Percentiles rank a stretch among this genome's conserved stretches.
phyloP scores from a whole-genome alignment of 2,329 filamentous ascomycete species.

The Grosmannia huntii region DNA sequence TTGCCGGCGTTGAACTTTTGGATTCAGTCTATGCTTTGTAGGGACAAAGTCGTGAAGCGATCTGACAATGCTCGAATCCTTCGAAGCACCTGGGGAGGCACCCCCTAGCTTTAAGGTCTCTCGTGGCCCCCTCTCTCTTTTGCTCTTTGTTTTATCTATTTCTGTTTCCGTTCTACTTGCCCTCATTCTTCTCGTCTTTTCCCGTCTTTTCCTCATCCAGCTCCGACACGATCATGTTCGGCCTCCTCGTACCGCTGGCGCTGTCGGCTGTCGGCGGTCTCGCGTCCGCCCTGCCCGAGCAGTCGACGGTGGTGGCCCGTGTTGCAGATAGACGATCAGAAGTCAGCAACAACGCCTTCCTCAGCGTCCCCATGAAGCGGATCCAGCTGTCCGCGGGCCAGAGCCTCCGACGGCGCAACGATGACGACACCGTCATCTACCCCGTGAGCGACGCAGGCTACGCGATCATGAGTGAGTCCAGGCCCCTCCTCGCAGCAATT shows the following conservation, averaged over 20 bases:
- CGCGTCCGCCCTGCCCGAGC: neutral
- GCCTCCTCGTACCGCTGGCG: constrained; percentile 5
- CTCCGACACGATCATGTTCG: neutral
- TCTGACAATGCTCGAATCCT: neutral
- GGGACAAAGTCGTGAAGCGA: neutral
- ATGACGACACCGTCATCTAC: constrained; percentile 5
- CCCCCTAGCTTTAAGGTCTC: neutral
- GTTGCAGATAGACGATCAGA: neutral
- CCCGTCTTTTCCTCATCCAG: neutral
- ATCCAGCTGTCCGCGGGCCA: neutral
- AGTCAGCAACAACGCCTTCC: neutral
- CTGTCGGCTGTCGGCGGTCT: constrained; percentile 2
- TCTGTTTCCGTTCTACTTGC: neutral
- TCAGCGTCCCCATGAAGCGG: constrained; percentile 2
- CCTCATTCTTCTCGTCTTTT: neutral
- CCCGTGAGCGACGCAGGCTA: constrained; percentile 11
- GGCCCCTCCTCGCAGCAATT: too few species aligned
- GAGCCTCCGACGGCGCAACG: neutral
- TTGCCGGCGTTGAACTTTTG: neutral
- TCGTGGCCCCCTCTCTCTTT: neutral
- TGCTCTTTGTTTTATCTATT: neutral
- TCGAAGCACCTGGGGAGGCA: neutral
- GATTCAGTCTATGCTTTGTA: neutral
- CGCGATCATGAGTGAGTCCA: constrained; percentile 8
- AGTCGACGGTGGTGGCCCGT: neutral